Evolutionary conservation across 2,329 filamentous ascomycete genomes (phyloP), one percentile per base, ranked within the genome.

Genomic region (Cucurbitaria berberidis): DNA sequence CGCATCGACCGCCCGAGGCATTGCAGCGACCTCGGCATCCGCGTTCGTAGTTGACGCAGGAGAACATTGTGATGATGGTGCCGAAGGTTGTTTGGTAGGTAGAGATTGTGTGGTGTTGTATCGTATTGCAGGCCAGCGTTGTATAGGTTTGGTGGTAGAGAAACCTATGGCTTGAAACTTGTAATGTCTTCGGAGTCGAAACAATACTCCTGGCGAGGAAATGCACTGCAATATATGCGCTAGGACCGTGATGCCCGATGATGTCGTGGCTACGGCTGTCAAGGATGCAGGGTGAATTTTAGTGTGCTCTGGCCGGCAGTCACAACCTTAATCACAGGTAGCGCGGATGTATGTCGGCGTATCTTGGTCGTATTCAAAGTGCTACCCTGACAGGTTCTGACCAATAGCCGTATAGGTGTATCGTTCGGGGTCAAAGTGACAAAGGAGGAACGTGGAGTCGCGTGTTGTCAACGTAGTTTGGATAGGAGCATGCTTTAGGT

Each of bases 11-110:
- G 49, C 66, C 65, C 46, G 66, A 60, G 39, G 57, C 46, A 57
- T 76, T 77, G 72, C 72, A 76, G 51, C 75, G 74, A 48, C 75
- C 75, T 40, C 75, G 72, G 73, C 75, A 77, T 62, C 75, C 75
- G 26, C 75, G 74, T 57, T 77, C 74, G 72, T 77, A 77, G 70
- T 77, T 77, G 68, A 72, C 69, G 62, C 75, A 77, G 38, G 75
- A 77, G 73, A 76, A 76, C 74, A 77, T 77, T 51, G 45, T 72
- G 68, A 44, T 60, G 18, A 15, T 10, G 30, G 22, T 39, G 50
- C 30, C 26, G 45, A 41, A 43, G n/a, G 5, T 36, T 42, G 26
- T 21, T 48, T 42, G 22, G 15, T n/a, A 21, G 34, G 19, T 38
- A 30, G 18, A 21, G 38, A 16, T 43, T 51, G 13, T 21, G 13